These are phyloP conservation scores for Serendipita indica DNA, from an alignment of 768 basidiomycete genomes.

Conservation along the genomic window DNA sequence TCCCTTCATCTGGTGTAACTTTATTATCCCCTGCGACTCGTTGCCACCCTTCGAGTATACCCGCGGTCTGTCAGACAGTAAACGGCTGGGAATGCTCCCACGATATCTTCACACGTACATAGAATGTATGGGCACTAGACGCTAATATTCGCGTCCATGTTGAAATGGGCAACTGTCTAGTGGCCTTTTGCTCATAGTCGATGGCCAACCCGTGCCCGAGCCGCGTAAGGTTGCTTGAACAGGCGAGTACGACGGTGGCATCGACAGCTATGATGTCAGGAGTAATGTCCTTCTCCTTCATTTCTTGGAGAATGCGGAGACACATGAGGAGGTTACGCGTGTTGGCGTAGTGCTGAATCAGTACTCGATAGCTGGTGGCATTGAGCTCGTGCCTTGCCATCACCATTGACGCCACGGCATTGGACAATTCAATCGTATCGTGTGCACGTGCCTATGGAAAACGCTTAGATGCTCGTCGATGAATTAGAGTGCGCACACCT, in stretches of 20 bases:
- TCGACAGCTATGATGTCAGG: slow-evolving; percentile 38
- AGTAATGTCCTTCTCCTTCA: slow-evolving; percentile 36
- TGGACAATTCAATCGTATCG: slow-evolving; percentile 22
- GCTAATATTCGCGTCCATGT: slow-evolving; percentile 56
- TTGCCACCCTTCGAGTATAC: slow-evolving; percentile 48
- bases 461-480: slow-evolving; percentile 22
- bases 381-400: slow-evolving; percentile 35
- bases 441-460: slow-evolving; percentile 20
- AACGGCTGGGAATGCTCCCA: no score
- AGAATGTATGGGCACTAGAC: slow-evolving; percentile 46
- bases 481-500: slow-evolving; percentile 28
- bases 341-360: slow-evolving; percentile 34
- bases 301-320: slow-evolving; percentile 43
- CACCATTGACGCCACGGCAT: slow-evolving; percentile 42
- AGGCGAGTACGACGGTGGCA: slow-evolving; percentile 38
- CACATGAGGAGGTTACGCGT: slow-evolving; percentile 49
- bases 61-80: slow-evolving; percentile 38
- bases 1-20: slow-evolving; percentile 57
- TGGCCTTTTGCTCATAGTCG: slow-evolving; percentile 40
- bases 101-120: slow-evolving; percentile 45
- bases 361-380: slow-evolving; percentile 35
- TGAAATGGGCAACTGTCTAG: slow-evolving; percentile 35
- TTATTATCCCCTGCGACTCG: slow-evolving; percentile 36
- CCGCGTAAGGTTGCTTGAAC: slow-evolving; percentile 38
- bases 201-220: slow-evolving; percentile 59